These are phyloP conservation scores for Hura crepitans DNA, from an alignment of 441 rosid genomes.

Conservation along the genomic window DNA sequence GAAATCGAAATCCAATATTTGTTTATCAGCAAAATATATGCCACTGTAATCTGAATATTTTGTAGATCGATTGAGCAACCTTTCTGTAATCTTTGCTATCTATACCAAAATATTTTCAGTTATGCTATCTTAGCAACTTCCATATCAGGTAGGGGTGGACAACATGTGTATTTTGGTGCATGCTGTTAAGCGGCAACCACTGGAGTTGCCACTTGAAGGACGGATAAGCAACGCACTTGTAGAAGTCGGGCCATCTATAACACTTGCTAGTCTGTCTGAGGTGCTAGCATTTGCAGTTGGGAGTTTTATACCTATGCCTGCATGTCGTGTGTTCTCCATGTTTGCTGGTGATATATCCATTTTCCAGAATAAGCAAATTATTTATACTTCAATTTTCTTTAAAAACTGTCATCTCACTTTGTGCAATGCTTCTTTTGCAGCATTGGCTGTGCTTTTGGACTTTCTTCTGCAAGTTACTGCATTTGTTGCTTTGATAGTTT, in stretches of 20 bases:
- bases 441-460: constrained; percentile 90
- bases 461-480: constrained; percentile 97
- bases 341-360: constrained; percentile 68
- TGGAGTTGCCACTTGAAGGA: constrained; percentile 73
- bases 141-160: constrained; percentile 91
- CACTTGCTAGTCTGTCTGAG: constrained; percentile 95
- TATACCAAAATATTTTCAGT: neutral
- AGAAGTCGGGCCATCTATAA: constrained; percentile 98
- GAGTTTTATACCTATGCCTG: constrained; percentile 94
- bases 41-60: constrained; percentile 2
- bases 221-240: constrained; percentile 91
- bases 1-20: neutral
- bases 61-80: neutral
- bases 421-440: constrained; percentile 46
- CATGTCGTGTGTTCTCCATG: constrained; percentile 97
- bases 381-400: neutral
- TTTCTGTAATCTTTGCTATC: neutral
- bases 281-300: constrained; percentile 97
- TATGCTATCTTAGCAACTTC: constrained; percentile 15
- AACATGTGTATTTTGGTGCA: constrained; percentile 98
- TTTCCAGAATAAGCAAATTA: neutral
- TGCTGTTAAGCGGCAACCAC: constrained; percentile 91
- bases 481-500: constrained; percentile 90
- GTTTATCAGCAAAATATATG: neutral
- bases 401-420: constrained; percentile 2